Percentiles rank a stretch among this genome's conserved stretches.
Evolutionary conservation across 352 stramenopile species (phyloP).

Genomic region (Pythium plurisporium): DNA sequence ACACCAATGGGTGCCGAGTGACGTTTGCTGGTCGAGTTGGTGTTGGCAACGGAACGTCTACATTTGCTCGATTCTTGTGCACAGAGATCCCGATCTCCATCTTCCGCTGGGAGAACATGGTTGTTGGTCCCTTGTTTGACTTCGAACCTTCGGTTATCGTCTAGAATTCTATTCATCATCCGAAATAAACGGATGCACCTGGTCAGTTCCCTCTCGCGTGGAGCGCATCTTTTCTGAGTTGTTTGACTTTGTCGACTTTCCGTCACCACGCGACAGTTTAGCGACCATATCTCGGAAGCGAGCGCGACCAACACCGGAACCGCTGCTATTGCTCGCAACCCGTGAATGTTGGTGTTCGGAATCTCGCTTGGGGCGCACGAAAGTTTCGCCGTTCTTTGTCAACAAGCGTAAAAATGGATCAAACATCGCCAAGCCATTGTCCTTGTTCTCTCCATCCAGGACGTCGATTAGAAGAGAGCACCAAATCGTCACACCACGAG

Average conservation of each 20-base stretch:
- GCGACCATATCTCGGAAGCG: slow-evolving; percentile 20
- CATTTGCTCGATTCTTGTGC: slow-evolving; percentile 24
- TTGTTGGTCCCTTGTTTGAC: slow-evolving; percentile 24
- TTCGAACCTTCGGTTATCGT: slow-evolving; percentile 8
- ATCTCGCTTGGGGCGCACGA: neutral
- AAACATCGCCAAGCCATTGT: slow-evolving; percentile 4
- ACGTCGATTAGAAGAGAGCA: slow-evolving; percentile 20
- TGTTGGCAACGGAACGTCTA: slow-evolving; percentile 20
- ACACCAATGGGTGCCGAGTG: slow-evolving; percentile 8
- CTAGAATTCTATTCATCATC: slow-evolving; percentile 2
- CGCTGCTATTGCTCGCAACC: neutral
- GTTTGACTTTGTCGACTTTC: slow-evolving; percentile 3
- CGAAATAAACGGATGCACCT: slow-evolving; percentile 4
- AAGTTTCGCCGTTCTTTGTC: slow-evolving; percentile 11
- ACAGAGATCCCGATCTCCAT: slow-evolving; percentile 29
- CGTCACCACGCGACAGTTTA: slow-evolving; percentile 10
- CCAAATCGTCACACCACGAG: slow-evolving; percentile 11
- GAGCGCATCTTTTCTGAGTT: slow-evolving; percentile 11
- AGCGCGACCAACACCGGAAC: neutral
- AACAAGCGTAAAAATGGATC: slow-evolving; percentile 15
- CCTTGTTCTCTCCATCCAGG: slow-evolving; percentile 14
- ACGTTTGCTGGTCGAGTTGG: slow-evolving; percentile 24
- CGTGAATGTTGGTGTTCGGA: neutral
- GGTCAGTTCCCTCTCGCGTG: neutral
- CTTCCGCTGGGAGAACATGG: slow-evolving; percentile 28